Evolutionary conservation across 2,329 filamentous ascomycete species (phyloP), one percentile per base, ranked within the genome.

Genomic region (Hymenoscyphus repandus): DNA sequence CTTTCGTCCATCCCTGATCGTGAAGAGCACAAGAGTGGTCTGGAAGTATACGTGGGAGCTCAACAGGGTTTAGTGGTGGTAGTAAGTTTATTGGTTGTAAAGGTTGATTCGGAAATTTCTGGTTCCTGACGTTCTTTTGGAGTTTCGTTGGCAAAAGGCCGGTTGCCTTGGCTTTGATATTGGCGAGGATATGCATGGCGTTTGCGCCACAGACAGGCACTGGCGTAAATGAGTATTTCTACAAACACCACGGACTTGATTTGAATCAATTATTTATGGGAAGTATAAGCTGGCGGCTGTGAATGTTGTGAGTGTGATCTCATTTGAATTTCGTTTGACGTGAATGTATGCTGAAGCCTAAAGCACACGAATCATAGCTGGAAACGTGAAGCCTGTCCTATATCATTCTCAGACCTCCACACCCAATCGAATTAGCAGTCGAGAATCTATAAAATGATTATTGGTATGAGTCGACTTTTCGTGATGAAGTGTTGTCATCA

Each of bases 1-100:
- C 45, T n/a, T 55, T 61, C 12, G 60, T 55, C 60, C 60, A 62
- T 2, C 61, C 61, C 43, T 64, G 56, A 30, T 60, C 52, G 6
- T 44, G 20, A 12, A 62, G 51, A 22, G 56, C 52, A 12, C 44
- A 44, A 41, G 51, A 44, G 32, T 62, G 56, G 5, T 51, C 47
- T 9, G 53, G 54, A 39, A 51, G 49, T 11, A 61, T 52, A 13
- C 40, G 47, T 9, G 58, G 53, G 6, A 61, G 49, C 11, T 40
- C 39, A 2, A 61, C 50, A 9, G 47, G 53, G 6, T 49, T 56
- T 17, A 58, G 54, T 20, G 44, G 51, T 9, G 45, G 47, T 30
- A 20, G 38, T 5, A 17, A 20, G n/a, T 15, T 17, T 12, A n/a
- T 3, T 12, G 5, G 12, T 11, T 11, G 20, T 9, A 18, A 10